phyloP scores from a whole-genome alignment of 345 rosid species.

The Hypericum androsaemum region DNA sequence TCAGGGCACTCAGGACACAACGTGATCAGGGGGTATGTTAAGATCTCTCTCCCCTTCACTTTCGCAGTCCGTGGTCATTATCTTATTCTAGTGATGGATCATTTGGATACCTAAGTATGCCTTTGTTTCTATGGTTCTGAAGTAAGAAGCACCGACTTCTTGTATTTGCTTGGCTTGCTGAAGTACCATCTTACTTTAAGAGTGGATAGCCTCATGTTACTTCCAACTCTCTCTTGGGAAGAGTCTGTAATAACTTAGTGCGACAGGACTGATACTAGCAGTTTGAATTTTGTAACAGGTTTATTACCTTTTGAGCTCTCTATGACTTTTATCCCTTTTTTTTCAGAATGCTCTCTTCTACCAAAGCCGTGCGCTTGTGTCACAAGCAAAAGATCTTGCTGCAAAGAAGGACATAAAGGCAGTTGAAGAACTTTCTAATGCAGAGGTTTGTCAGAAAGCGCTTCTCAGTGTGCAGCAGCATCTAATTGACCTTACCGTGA shows the following conservation, averaged over 20 bases:
- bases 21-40: conserved; percentile 61
- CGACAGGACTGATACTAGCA: too few species aligned
- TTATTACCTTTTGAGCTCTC: background rate
- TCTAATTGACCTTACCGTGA: background rate
- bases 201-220: too few species aligned
- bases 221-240: too few species aligned
- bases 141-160: too few species aligned
- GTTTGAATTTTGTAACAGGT: too few species aligned
- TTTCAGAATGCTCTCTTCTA: conserved; percentile 43
- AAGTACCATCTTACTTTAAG: too few species aligned
- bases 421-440: conserved; percentile 40
- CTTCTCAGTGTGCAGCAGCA: conserved; percentile 1
- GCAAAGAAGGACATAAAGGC: conserved; percentile 41
- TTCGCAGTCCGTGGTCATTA: background rate
- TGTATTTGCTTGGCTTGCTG: too few species aligned
- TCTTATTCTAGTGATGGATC: too few species aligned
- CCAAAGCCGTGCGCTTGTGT: conserved; percentile 38
- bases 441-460: conserved; percentile 36
- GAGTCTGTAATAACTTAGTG: too few species aligned
- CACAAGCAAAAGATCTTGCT: conserved; percentile 56
- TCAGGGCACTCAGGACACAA: conserved; percentile 49
- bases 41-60: background rate
- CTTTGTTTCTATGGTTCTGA: too few species aligned
- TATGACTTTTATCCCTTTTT: background rate
- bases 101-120: too few species aligned